Percentiles rank a stretch among this genome's conserved stretches.
These are phyloP conservation scores for Syzygium syzygioides DNA, from an alignment of 441 rosid genomes.

Conservation along the genomic window DNA sequence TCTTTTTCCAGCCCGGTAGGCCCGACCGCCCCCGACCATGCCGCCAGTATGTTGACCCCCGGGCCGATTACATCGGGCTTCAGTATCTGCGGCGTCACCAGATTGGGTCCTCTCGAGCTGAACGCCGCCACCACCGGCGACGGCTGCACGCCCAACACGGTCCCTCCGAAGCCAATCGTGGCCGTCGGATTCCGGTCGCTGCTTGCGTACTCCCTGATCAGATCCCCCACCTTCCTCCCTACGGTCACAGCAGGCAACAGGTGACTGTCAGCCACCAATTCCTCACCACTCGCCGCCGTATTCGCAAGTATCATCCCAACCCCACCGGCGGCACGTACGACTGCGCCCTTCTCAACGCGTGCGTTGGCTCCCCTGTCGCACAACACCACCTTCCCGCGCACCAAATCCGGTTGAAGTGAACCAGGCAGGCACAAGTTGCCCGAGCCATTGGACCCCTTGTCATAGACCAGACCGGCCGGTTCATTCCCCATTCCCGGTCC, in stretches of 20 bases:
- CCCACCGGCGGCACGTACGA: conserved; percentile 9
- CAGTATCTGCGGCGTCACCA: conserved; percentile 4
- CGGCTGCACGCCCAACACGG: conserved; percentile 2
- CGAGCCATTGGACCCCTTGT: not conserved
- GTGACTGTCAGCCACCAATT: conserved; percentile 12
- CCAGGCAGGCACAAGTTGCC: conserved; percentile 11
- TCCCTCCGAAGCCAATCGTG: not conserved
- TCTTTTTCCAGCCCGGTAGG: conserved; percentile 9
- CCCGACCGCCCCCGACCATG: conserved; percentile 9
- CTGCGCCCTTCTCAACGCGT: conserved; percentile 11
- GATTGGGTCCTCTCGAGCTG: conserved; percentile 16
- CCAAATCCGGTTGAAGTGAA: not conserved
- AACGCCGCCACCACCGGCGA: conserved; percentile 18
- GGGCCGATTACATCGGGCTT: conserved; percentile 15
- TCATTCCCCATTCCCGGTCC: not conserved
- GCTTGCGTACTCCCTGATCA: conserved; percentile 4
- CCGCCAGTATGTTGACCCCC: conserved; percentile 14
- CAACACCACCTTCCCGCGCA: conserved; percentile 10
- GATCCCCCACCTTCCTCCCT: conserved; percentile 1
- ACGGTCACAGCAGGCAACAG: conserved; percentile 8
- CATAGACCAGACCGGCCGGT: not conserved
- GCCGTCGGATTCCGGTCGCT: conserved; percentile 1
- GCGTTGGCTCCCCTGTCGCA: conserved; percentile 12
- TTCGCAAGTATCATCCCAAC: conserved; percentile 16
- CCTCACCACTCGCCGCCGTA: conserved; percentile 3